Percentiles rank a stretch among this genome's conserved stretches.
Conservation (phyloP, 192 early-diverging fungal genomes). For the Coemansia sp. region DNA sequence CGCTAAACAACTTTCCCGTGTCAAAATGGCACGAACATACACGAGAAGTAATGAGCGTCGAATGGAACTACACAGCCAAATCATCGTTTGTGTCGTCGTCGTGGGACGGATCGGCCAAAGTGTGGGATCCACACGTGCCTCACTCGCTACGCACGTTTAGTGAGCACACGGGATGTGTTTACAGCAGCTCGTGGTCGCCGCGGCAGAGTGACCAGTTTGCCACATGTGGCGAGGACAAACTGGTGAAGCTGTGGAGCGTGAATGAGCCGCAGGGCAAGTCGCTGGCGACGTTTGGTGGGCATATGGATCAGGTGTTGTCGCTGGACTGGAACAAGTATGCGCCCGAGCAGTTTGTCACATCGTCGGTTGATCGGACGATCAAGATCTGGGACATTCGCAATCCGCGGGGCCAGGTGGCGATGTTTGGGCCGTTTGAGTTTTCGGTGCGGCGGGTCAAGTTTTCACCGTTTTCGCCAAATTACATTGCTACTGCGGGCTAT, state of each 20-base stretch:
- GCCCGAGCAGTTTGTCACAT: conserved; percentile 79
- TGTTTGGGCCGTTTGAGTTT: conserved; percentile 86
- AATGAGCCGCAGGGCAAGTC: conserved; percentile 63
- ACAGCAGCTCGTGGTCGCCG: conserved; percentile 85
- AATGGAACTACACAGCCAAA: conserved; percentile 93
- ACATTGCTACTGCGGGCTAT: conserved; percentile 84
- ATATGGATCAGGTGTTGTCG: conserved; percentile 83
- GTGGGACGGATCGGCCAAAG: conserved; percentile 93
- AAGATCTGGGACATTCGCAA: conserved; percentile 91
- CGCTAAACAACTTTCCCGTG: conserved; percentile 63
- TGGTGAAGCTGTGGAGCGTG: conserved; percentile 89
- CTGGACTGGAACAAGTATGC: conserved; percentile 99
- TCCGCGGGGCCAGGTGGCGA: conserved; percentile 68
- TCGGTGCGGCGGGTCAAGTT: conserved; percentile 90
- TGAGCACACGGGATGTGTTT: conserved; percentile 95
- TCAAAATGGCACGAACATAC: conserved; percentile 90
- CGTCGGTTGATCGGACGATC: conserved; percentile 83
- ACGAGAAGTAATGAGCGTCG: conserved; percentile 89
- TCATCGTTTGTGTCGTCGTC: conserved; percentile 87
- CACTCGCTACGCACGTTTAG: conserved; percentile 78
- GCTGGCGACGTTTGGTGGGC: conserved; percentile 71
- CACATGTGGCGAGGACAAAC: conserved; percentile 87
- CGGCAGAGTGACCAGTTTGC: conserved; percentile 74
- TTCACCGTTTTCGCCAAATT: conserved; percentile 81
- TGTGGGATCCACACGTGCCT: conserved; percentile 87